Conservation (phyloP, 2,329 filamentous ascomycete genomes). For the Lasiodiplodia sp. region DNA sequence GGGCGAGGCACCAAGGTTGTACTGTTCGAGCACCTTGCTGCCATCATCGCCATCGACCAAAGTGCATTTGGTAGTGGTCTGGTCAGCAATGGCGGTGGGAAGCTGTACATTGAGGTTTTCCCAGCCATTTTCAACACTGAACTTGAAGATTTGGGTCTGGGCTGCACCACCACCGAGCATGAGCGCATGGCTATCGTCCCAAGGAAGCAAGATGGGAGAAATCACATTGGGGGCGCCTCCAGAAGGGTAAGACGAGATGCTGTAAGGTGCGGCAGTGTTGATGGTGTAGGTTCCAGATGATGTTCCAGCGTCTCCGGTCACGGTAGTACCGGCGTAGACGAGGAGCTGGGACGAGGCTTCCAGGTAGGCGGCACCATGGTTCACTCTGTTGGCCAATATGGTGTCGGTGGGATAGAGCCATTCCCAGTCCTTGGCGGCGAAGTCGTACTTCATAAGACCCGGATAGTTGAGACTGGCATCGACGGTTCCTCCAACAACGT, state of each 20-base stretch:
- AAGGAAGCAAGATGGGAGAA: conserved; percentile 75
- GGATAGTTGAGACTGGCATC: conserved; percentile 61
- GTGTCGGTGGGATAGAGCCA: conserved; percentile 57
- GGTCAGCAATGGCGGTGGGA: conserved; percentile 65
- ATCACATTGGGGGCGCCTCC: conserved; percentile 65
- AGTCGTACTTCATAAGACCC: conserved; percentile 76
- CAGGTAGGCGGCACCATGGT: conserved; percentile 80
- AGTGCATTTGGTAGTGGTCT: conserved; percentile 66
- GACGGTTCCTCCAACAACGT: conserved; percentile 75
- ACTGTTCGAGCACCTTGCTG: conserved; percentile 80
- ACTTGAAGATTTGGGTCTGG: conserved; percentile 76
- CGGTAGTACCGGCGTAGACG: conserved; percentile 78
- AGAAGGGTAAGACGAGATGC: conserved; percentile 65
- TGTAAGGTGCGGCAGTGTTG: conserved; percentile 69
- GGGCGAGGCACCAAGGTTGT: conserved; percentile 76
- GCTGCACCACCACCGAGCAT: conserved; percentile 75
- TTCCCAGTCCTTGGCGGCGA: conserved; percentile 65
- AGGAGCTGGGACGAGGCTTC: conserved; percentile 74
- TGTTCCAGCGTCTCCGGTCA: conserved; percentile 59
- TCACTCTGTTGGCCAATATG: conserved; percentile 69
- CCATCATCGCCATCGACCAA: conserved; percentile 76
- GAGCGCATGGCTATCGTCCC: conserved; percentile 73
- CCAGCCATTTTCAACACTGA: conserved; percentile 71
- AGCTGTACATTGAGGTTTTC: conserved; percentile 70
- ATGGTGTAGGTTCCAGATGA: conserved; percentile 82